Conservation (phyloP, 176 grass and related monocot genomes). For the Aegilops sharonensis region DNA sequence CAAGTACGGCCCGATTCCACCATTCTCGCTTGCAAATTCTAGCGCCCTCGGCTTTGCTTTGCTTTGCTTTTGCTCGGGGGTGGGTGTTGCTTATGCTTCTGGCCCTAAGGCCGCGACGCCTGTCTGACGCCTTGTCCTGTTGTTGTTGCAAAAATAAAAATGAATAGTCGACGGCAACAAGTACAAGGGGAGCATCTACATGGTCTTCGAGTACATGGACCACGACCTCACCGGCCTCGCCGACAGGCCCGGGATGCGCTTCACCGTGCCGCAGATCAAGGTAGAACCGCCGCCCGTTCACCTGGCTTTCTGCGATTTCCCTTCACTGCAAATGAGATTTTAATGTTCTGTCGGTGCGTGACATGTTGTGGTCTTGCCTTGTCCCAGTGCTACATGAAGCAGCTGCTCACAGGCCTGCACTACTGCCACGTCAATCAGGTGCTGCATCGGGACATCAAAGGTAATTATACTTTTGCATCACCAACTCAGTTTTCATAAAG, state of each 20-base stretch:
- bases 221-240: constrained; percentile 83
- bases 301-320: background rate
- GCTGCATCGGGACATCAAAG: constrained; percentile 97
- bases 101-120: background rate
- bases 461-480: constrained; percentile 12
- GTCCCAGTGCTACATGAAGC: constrained; percentile 77
- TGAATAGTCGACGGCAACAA: constrained; percentile 56
- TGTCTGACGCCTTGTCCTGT: background rate
- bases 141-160: background rate
- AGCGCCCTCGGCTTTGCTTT: background rate
- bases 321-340: background rate
- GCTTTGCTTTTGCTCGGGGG: constrained; percentile 19
- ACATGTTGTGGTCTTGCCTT: background rate
- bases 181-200: constrained; percentile 85
- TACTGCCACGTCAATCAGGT: constrained; percentile 97
- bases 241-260: constrained; percentile 75
- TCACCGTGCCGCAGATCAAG: constrained; percentile 84
- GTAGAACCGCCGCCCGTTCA: constrained; percentile 35
- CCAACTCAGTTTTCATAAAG: background rate
- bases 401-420: constrained; percentile 86
- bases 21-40: constrained; percentile 10
- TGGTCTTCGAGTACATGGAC: constrained; percentile 91
- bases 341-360: background rate
- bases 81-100: background rate
- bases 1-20: constrained; percentile 42